A percentile compares a stretch with the other conserved stretches of the same genome.
Evolutionary conservation across 176 grass and related monocot species (phyloP).

Genomic region (Paspalum notatum): DNA sequence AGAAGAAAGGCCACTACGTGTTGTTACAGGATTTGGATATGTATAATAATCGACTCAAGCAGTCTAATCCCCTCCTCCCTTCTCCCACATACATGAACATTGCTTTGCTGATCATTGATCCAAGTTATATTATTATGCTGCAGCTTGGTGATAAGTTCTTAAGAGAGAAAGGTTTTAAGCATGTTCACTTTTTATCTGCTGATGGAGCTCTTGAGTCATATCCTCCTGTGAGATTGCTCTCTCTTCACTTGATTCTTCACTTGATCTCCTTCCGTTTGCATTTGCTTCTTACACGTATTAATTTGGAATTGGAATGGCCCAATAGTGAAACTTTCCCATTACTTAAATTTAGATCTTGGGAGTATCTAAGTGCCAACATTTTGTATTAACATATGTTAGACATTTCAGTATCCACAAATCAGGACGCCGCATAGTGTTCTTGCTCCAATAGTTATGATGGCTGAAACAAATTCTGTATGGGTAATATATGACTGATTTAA

Average conservation of each 20-base stretch:
- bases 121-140: conserved; percentile 44
- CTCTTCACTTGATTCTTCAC: conserved; percentile 25
- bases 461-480: background rate
- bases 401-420: conserved; percentile 27
- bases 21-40: conserved; percentile 94
- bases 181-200: conserved; percentile 65
- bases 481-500: background rate
- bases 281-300: conserved; percentile 16
- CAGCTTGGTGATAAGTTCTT: conserved; percentile 84
- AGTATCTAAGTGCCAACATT: background rate
- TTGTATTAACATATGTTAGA: background rate
- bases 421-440: background rate
- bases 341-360: conserved; percentile 1
- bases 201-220: conserved; percentile 96
- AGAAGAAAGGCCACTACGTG: conserved; percentile 70
- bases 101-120: conserved; percentile 37
- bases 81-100: background rate
- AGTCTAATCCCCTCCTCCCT: background rate
- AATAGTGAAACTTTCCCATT: background rate
- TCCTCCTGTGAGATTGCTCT: conserved; percentile 75
- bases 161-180: conserved; percentile 72
- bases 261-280: conserved; percentile 7
- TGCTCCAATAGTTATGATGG: conserved; percentile 19
- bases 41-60: conserved; percentile 50
- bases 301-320: conserved; percentile 7